phyloP scores from a whole-genome alignment of 2,329 filamentous ascomycete genomes.

The Clonostachys rosea region DNA sequence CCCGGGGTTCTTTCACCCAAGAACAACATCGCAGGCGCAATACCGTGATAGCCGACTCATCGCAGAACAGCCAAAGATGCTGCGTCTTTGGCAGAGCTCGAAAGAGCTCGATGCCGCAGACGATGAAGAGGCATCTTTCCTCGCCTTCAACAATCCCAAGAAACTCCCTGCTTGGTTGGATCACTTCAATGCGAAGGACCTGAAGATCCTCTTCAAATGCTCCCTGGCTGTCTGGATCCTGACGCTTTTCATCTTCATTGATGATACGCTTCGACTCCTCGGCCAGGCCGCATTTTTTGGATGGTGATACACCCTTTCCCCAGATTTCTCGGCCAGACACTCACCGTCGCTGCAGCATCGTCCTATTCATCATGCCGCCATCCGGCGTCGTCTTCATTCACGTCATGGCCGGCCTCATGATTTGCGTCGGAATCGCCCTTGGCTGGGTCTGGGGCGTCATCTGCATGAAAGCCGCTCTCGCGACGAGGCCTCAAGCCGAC shows the following conservation, averaged over 20 bases:
- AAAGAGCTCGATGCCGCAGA: too few relatives aligned
- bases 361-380: constrained; percentile 39
- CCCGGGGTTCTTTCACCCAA: too few relatives aligned
- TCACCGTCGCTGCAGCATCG: constrained; percentile 10
- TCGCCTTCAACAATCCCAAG: too few relatives aligned
- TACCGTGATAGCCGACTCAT: too few relatives aligned
- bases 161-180: constrained; percentile 23
- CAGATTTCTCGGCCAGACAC: too few relatives aligned
- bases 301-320: too few relatives aligned
- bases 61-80: too few relatives aligned
- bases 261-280: constrained; percentile 29
- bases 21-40: too few relatives aligned
- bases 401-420: constrained; percentile 31
- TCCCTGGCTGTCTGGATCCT: constrained; percentile 38
- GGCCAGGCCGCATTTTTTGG: constrained; percentile 40
- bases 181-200: constrained; percentile 40
- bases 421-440: constrained; percentile 38
- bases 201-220: constrained; percentile 41
- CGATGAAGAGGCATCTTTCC: too few relatives aligned
- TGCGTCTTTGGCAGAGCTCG: too few relatives aligned
- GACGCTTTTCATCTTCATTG: constrained; percentile 39
- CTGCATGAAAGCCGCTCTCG: constrained; percentile 40
- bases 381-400: constrained; percentile 38
- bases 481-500: constrained; percentile 29
- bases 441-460: constrained; percentile 45